Percentiles rank a stretch among this genome's conserved stretches.
Conservation (phyloP, 2,329 filamentous ascomycete species). For the Fusarium sp. region DNA sequence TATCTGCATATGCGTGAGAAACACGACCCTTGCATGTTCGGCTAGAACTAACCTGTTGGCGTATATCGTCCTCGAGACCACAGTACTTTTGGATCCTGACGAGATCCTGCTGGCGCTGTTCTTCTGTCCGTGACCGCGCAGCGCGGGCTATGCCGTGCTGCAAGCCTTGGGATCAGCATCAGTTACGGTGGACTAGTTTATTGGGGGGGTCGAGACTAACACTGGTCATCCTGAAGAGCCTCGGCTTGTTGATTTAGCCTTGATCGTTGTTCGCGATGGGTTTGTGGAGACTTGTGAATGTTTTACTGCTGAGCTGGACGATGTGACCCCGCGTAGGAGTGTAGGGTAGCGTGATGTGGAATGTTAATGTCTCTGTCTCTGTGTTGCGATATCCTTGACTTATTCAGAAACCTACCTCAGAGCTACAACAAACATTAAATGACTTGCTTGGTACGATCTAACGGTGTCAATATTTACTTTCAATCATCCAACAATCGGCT, state of each 20-base stretch:
- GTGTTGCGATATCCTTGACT: background rate
- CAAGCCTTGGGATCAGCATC: conserved; percentile 40
- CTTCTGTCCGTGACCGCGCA: conserved; percentile 69
- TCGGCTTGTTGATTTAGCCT: conserved; percentile 1
- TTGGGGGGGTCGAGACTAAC: conserved; percentile 20
- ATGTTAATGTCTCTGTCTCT: background rate
- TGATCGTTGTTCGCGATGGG: background rate
- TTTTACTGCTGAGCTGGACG: background rate
- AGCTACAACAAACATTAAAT: background rate
- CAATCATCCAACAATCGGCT: background rate
- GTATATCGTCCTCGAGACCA: conserved; percentile 74
- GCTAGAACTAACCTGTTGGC: conserved; percentile 64
- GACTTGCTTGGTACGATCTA: background rate
- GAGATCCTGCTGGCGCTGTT: conserved; percentile 76
- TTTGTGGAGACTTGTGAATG: conserved; percentile 4
- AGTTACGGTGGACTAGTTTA: conserved; percentile 23
- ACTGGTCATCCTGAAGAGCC: conserved; percentile 36
- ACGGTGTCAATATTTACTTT: background rate
- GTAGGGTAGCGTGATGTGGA: conserved; percentile 20
- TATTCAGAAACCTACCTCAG: background rate
- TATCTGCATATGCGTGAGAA: conserved; percentile 46
- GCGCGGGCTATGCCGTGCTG: conserved; percentile 87
- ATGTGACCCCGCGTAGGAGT: conserved; percentile 8
- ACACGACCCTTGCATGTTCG: background rate
- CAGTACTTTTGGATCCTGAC: conserved; percentile 82